These are phyloP conservation scores for Hypoxylon crocopeplum DNA, from an alignment of 495 filamentous ascomycete genomes.

Conservation along the genomic window DNA sequence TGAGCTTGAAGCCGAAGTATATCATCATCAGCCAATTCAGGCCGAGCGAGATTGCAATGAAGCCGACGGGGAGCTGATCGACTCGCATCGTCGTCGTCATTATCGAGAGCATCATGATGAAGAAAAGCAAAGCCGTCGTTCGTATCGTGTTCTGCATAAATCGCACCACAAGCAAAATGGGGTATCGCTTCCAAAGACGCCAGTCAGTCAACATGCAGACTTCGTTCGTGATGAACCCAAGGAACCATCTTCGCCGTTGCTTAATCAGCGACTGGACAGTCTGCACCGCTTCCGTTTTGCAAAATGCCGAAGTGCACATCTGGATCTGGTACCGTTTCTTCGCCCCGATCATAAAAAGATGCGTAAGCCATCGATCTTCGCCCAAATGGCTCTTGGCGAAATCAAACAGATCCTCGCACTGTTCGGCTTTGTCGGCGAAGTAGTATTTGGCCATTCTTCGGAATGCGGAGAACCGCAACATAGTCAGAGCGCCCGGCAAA, in stretches of 20 bases:
- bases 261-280: constrained; percentile 87
- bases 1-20: constrained; percentile 88
- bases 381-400: constrained; percentile 95
- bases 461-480: constrained; percentile 95
- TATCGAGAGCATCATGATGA: constrained; percentile 90
- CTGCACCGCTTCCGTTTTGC: constrained; percentile 97
- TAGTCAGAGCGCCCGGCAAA: constrained; percentile 91
- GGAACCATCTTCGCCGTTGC: constrained; percentile 95
- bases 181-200: constrained; percentile 90
- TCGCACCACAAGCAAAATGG: constrained; percentile 83
- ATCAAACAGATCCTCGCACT: constrained; percentile 96
- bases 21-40: constrained; percentile 97
- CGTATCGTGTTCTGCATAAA: constrained; percentile 98
- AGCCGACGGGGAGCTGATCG: constrained; percentile 83
- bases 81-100: constrained; percentile 83
- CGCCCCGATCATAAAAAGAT: constrained; percentile 98
- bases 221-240: constrained; percentile 98
- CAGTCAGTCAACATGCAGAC: constrained; percentile 98
- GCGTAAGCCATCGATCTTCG: constrained; percentile 96
- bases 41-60: constrained; percentile 93
- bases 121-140: constrained; percentile 93
- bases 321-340: constrained; percentile 94
- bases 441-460: constrained; percentile 98
- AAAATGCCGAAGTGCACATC: constrained; percentile 96
- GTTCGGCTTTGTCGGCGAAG: constrained; percentile 96